Evolutionary conservation across 805 yeast genomes (phyloP).

Genomic region (Metschnikowia corniflorae): DNA sequence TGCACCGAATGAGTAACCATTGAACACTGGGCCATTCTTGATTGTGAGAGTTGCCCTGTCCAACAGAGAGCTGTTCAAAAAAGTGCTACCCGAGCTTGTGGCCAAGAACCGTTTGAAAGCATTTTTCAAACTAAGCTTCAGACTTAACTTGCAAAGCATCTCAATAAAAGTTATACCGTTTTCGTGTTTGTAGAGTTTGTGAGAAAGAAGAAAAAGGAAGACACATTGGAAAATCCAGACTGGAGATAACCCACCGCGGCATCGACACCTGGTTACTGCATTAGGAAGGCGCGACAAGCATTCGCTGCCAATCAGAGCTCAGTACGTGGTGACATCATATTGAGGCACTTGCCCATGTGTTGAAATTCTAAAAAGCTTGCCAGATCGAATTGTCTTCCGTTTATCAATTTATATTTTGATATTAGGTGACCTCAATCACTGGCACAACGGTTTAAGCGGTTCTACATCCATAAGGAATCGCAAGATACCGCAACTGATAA

Average conservation of each 20-base stretch:
- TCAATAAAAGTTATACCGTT: too few relatives aligned
- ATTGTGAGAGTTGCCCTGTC: slow-evolving; percentile 88
- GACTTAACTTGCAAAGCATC: slow-evolving; percentile 12
- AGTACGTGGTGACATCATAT: slow-evolving; percentile 4
- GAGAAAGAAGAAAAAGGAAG: slow-evolving; percentile 1
- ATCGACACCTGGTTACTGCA: slow-evolving; percentile 18
- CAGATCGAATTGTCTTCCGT: too few relatives aligned
- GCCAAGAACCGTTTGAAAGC: slow-evolving; percentile 30
- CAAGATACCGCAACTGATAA: too few relatives aligned
- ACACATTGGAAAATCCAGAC: slow-evolving; percentile 10
- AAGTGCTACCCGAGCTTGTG: slow-evolving; percentile 28
- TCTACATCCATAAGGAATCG: too few relatives aligned
- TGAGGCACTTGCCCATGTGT: too few relatives aligned
- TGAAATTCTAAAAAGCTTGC: too few relatives aligned
- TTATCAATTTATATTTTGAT: too few relatives aligned
- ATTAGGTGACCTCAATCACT: too few relatives aligned
- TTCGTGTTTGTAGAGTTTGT: too few relatives aligned
- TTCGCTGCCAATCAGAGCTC: slow-evolving; percentile 10
- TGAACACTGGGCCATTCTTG: slow-evolving; percentile 89
- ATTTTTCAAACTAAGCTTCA: slow-evolving; percentile 2
- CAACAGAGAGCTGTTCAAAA: slow-evolving; percentile 38
- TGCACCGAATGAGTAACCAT: slow-evolving; percentile 95
- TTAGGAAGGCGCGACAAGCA: slow-evolving; percentile 15
- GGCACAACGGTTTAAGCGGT: too few relatives aligned
- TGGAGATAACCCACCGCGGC: slow-evolving; percentile 25